Evolutionary conservation across 2,329 filamentous ascomycete species (phyloP).

Genomic region (Verticillium alfalfae): DNA sequence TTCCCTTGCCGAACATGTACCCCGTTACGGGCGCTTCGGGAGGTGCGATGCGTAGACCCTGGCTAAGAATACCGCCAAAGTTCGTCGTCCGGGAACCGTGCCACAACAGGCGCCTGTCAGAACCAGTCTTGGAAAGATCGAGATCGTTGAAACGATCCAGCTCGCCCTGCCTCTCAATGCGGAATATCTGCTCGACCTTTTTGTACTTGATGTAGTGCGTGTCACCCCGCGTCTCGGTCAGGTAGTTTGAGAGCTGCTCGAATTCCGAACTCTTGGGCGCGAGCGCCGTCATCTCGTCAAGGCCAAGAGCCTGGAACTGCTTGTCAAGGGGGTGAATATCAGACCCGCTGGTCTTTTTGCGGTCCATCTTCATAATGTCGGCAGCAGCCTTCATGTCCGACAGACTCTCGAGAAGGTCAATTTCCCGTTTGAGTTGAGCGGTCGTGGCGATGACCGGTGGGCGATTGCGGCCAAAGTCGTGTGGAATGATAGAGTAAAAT

Average conservation of each 20-base stretch:
- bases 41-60: constrained; percentile 85
- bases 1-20: constrained; percentile 88
- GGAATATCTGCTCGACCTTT: constrained; percentile 69
- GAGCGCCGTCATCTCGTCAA: constrained; percentile 73
- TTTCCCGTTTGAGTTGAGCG: constrained; percentile 62
- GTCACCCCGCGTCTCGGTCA: constrained; percentile 58
- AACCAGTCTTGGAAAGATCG: constrained; percentile 44
- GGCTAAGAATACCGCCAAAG: constrained; percentile 79
- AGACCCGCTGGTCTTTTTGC: constrained; percentile 32
- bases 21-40: constrained; percentile 73
- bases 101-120: constrained; percentile 75
- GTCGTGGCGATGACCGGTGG: constrained; percentile 61
- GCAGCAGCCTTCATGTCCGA: constrained; percentile 81
- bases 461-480: constrained; percentile 68
- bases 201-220: constrained; percentile 60
- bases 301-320: constrained; percentile 64
- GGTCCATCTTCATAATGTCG: constrained; percentile 66
- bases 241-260: constrained; percentile 57
- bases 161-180: constrained; percentile 73
- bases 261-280: constrained; percentile 57
- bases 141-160: constrained; percentile 59
- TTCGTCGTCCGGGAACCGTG: constrained; percentile 81
- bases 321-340: constrained; percentile 62
- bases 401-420: constrained; percentile 74
- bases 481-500: constrained; percentile 79